Evolutionary conservation across 2,329 filamentous ascomycete species (phyloP).

Genomic region (Xylariaceae sp.): DNA sequence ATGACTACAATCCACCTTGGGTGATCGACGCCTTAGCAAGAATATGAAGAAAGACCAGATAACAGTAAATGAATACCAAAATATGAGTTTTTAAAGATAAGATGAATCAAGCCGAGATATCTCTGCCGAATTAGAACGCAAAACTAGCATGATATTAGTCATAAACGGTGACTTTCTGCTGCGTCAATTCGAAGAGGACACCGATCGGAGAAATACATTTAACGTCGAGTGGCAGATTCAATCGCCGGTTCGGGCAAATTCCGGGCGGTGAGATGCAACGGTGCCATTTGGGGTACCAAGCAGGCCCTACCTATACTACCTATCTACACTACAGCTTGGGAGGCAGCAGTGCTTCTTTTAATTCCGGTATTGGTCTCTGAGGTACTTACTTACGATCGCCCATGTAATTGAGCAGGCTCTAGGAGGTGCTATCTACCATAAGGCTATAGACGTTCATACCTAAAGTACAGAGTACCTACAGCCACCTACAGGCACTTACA

Average conservation of each 20-base stretch:
- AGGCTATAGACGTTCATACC: too few species aligned
- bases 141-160: not conserved
- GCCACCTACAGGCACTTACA: not conserved
- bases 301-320: too few species aligned
- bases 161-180: not conserved
- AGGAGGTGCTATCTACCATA: too few species aligned
- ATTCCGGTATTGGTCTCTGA: too few species aligned
- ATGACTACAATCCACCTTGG: constrained; percentile 42
- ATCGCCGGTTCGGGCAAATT: constrained; percentile 23
- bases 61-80: not conserved
- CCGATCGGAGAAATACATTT: constrained; percentile 12
- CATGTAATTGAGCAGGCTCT: too few species aligned
- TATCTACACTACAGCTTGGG: too few species aligned
- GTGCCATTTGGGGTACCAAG: too few species aligned
- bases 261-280: constrained; percentile 11
- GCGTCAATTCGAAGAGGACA: not conserved
- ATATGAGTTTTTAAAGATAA: not conserved
- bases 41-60: not conserved
- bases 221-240: constrained; percentile 4
- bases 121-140: not conserved
- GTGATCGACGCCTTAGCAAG: not conserved
- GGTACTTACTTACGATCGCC: too few species aligned
- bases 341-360: too few species aligned
- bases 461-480: too few species aligned
- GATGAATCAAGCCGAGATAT: not conserved